phyloP scores from a whole-genome alignment of 169 alveolate genomes.

The Plasmodium cynomolgi region DNA sequence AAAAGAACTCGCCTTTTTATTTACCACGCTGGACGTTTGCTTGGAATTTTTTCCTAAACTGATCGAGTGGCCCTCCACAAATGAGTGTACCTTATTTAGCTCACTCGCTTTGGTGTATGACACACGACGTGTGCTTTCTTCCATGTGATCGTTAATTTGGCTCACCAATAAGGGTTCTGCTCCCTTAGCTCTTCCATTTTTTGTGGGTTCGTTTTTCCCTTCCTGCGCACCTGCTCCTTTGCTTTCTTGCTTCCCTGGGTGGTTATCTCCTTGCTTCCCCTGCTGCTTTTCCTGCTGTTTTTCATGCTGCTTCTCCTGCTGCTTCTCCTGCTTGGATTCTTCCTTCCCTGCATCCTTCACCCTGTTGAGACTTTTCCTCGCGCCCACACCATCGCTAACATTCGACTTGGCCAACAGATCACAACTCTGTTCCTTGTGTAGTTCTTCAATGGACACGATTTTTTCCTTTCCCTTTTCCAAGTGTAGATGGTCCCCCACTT shows the following conservation, averaged over 20 bases:
- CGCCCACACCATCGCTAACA: neutral
- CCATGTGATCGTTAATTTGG: neutral
- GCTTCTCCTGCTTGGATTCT: neutral
- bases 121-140: neutral
- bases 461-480: conserved; percentile 13
- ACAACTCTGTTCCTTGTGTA: conserved; percentile 8
- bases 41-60: neutral
- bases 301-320: neutral
- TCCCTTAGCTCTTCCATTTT: neutral
- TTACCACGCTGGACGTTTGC: neutral
- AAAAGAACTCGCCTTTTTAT: neutral
- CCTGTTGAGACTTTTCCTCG: neutral
- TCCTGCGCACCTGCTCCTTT: neutral
- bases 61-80: neutral
- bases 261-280: neutral
- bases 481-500: conserved; percentile 48
- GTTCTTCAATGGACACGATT: neutral
- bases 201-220: neutral
- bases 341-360: neutral
- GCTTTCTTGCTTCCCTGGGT: neutral
- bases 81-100: neutral
- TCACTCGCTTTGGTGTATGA: neutral
- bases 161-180: neutral
- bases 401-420: neutral
- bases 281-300: neutral